These are phyloP conservation scores for Fusarium irregulare DNA, from an alignment of 2,329 filamentous ascomycete species.

Conservation along the genomic window DNA sequence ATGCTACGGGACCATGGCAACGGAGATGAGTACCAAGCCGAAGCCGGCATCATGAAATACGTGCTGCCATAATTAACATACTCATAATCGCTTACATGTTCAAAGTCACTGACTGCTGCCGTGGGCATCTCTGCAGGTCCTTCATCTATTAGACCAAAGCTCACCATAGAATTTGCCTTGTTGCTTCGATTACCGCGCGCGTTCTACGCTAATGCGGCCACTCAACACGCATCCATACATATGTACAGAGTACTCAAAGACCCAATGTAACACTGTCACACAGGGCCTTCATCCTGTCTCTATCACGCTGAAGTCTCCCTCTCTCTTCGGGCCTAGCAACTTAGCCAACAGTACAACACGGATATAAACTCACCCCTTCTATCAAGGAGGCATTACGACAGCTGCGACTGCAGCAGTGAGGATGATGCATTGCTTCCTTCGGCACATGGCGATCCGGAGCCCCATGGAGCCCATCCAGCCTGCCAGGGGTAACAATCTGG, in stretches of 20 bases:
- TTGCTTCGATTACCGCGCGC: conserved; percentile 21
- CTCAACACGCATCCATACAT: conserved; percentile 36
- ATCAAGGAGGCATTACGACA: conserved; percentile 13
- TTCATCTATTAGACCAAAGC: conserved; percentile 6
- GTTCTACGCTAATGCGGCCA: conserved; percentile 45
- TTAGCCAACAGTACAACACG: background rate
- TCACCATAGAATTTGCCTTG: conserved; percentile 32
- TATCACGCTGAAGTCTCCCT: background rate
- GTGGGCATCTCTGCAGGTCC: background rate
- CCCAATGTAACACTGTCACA: conserved; percentile 1
- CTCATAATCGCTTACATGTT: conserved; percentile 10
- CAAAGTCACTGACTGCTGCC: background rate
- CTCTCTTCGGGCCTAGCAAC: conserved; percentile 12
- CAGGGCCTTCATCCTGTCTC: conserved; percentile 22
- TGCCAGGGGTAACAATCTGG: conserved; percentile 34
- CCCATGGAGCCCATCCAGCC: conserved; percentile 26
- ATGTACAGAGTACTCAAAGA: background rate
- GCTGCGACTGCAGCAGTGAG: conserved; percentile 19
- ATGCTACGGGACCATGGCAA: background rate
- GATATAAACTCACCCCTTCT: conserved; percentile 24
- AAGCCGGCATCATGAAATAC: background rate
- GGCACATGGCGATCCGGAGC: conserved; percentile 40
- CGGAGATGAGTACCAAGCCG: conserved; percentile 21
- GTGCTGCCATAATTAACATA: background rate
- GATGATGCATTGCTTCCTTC: conserved; percentile 34